phyloP scores from a whole-genome alignment of 352 stramenopile species.

The Phytophthora pisi region DNA sequence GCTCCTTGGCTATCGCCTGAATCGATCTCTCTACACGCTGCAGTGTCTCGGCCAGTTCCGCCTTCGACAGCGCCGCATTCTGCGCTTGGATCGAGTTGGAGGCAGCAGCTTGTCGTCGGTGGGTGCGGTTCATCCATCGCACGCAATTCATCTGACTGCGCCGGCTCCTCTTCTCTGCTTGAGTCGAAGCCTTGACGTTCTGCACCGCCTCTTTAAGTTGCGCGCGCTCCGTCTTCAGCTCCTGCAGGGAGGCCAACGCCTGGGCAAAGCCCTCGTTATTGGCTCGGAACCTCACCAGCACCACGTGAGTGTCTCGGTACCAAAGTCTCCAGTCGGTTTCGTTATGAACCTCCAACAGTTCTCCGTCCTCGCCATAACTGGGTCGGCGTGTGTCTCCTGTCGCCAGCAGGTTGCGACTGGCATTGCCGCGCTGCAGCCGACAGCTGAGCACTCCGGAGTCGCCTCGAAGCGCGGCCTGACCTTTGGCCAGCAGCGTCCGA shows the following conservation, averaged over 20 bases:
- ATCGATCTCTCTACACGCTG: slow-evolving; percentile 47
- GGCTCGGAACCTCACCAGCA: slow-evolving; percentile 39
- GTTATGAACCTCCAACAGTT: slow-evolving; percentile 13
- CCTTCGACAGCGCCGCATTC: slow-evolving; percentile 49
- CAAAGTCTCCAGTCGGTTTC: slow-evolving; percentile 56
- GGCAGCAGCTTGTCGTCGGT: slow-evolving; percentile 44
- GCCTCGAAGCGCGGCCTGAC: slow-evolving; percentile 21
- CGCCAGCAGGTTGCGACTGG: slow-evolving; percentile 38
- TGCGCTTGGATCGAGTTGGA: slow-evolving; percentile 46
- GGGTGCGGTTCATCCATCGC: slow-evolving; percentile 69
- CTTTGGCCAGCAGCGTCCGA: slow-evolving; percentile 31
- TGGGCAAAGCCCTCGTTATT: slow-evolving; percentile 46
- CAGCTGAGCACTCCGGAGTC: slow-evolving; percentile 31
- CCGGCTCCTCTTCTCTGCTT: slow-evolving; percentile 59
- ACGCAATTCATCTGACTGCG: slow-evolving; percentile 73
- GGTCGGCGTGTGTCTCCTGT: slow-evolving; percentile 3
- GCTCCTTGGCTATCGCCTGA: slow-evolving; percentile 43
- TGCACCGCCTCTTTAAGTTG: slow-evolving; percentile 63
- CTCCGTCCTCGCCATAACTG: background rate
- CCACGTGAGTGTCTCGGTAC: slow-evolving; percentile 60
- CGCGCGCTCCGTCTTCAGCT: slow-evolving; percentile 51
- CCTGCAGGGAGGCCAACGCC: slow-evolving; percentile 45
- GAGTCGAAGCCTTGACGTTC: slow-evolving; percentile 41
- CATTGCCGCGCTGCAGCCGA: slow-evolving; percentile 38
- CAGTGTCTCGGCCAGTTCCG: slow-evolving; percentile 50